These are phyloP conservation scores for Rhizopogon salebrosus DNA, from an alignment of 768 basidiomycete species.

Conservation along the genomic window DNA sequence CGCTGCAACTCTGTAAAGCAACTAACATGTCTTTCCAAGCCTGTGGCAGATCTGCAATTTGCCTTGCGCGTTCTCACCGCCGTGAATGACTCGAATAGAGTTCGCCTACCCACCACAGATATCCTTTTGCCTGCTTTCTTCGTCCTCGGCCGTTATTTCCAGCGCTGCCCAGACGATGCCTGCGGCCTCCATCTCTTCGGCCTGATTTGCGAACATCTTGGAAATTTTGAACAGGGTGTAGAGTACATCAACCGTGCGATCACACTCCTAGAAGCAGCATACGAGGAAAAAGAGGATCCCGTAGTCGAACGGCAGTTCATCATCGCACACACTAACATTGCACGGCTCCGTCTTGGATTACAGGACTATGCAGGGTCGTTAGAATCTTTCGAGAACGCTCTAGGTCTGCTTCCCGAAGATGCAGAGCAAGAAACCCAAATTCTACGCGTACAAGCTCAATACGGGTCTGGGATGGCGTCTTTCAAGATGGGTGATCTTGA, in stretches of 20 bases:
- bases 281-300: slow-evolving; percentile 83
- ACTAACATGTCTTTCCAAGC: slow-evolving; percentile 38
- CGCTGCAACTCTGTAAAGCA: background rate
- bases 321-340: slow-evolving; percentile 78
- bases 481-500: slow-evolving; percentile 61
- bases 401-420: slow-evolving; percentile 62
- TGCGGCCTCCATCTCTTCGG: slow-evolving; percentile 79
- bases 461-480: slow-evolving; percentile 69
- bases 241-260: slow-evolving; percentile 59
- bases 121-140: slow-evolving; percentile 75
- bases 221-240: slow-evolving; percentile 58
- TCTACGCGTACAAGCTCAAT: slow-evolving; percentile 57
- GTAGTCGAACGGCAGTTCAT: slow-evolving; percentile 73
- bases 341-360: slow-evolving; percentile 63
- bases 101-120: slow-evolving; percentile 28
- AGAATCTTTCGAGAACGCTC: slow-evolving; percentile 65
- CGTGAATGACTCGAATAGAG: slow-evolving; percentile 19
- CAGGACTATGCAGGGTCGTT: slow-evolving; percentile 55
- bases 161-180: slow-evolving; percentile 61
- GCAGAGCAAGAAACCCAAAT: slow-evolving; percentile 31
- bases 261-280: slow-evolving; percentile 71
- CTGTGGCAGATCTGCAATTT: slow-evolving; percentile 77
- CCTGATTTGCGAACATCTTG: slow-evolving; percentile 80
- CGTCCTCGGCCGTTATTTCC: slow-evolving; percentile 70
- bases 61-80: slow-evolving; percentile 53